These are phyloP conservation scores for Phytophthora nicotianae DNA, from an alignment of 352 stramenopile genomes.

Conservation along the genomic window DNA sequence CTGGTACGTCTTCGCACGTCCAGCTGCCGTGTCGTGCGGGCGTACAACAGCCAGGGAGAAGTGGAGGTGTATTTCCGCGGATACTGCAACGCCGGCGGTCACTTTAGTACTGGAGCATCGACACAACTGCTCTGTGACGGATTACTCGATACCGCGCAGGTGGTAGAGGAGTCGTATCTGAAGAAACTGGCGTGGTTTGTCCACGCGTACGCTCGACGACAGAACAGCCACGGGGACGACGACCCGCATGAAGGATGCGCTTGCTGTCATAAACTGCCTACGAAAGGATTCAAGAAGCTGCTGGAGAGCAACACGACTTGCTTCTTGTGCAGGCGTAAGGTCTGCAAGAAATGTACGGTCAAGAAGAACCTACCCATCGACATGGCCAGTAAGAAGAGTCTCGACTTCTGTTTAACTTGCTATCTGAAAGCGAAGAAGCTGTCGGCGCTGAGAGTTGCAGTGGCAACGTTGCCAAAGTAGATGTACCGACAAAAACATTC, in stretches of 20 bases:
- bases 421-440: slow-evolving; percentile 58
- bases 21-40: slow-evolving; percentile 49
- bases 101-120: slow-evolving; percentile 24
- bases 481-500: slow-evolving; percentile 5
- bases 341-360: slow-evolving; percentile 60
- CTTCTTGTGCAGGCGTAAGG: slow-evolving; percentile 43
- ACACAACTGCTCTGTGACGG: slow-evolving; percentile 42
- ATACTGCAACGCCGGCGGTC: slow-evolving; percentile 42
- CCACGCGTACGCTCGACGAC: slow-evolving; percentile 30
- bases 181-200: slow-evolving; percentile 77
- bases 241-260: slow-evolving; percentile 32
- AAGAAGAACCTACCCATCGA: slow-evolving; percentile 50
- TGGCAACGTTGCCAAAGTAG: slow-evolving; percentile 35
- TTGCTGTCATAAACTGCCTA: slow-evolving; percentile 43
- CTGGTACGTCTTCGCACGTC: slow-evolving; percentile 40
- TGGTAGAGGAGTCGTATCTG: slow-evolving; percentile 62
- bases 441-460: slow-evolving; percentile 49
- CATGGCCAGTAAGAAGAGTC: slow-evolving; percentile 42
- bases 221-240: slow-evolving; percentile 10
- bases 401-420: slow-evolving; percentile 67
- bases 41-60: slow-evolving; percentile 36
- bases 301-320: slow-evolving; percentile 39
- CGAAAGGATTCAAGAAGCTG: slow-evolving; percentile 43
- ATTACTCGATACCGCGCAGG: slow-evolving; percentile 43
- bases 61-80: slow-evolving; percentile 56